Evolutionary conservation across 495 filamentous ascomycete species (phyloP).

Genomic region (Penicillium silybi): DNA sequence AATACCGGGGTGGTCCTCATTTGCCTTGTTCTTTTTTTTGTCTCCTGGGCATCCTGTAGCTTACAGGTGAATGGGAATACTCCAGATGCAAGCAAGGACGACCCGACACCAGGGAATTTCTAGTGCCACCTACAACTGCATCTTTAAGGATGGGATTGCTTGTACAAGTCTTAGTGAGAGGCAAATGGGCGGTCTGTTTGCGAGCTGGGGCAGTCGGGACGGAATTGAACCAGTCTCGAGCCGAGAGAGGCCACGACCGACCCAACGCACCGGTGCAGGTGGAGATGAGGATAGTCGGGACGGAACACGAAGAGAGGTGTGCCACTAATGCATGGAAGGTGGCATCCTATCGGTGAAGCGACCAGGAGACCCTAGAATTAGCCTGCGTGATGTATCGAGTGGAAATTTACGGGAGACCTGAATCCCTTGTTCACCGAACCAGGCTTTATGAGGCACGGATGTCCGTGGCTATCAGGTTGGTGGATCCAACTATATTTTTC

Average conservation of each 20-base stretch:
- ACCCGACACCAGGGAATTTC: no score
- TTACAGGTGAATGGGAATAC: not conserved
- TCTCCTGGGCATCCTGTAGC: no score
- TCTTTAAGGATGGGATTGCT: not conserved
- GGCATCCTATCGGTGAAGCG: not conserved
- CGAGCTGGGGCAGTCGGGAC: not conserved
- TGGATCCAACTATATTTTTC: no score
- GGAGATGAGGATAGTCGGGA: not conserved
- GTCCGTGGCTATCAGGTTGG: no score
- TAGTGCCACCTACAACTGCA: not conserved
- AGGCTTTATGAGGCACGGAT: no score
- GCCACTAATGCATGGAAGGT: slow-evolving; percentile 2
- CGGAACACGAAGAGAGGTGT: not conserved
- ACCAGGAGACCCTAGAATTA: no score
- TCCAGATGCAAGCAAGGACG: not conserved
- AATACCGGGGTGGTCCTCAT: no score
- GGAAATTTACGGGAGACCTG: no score
- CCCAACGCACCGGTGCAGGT: slow-evolving; percentile 6
- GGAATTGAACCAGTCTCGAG: not conserved
- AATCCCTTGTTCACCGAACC: no score
- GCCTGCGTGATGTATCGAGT: no score
- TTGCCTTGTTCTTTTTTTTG: no score
- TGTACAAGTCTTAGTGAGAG: not conserved
- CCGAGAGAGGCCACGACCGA: not conserved
- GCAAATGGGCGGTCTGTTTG: slow-evolving; percentile 8